These are phyloP conservation scores for Pythium volutum DNA, from an alignment of 352 stramenopile genomes.

Conservation along the genomic window DNA sequence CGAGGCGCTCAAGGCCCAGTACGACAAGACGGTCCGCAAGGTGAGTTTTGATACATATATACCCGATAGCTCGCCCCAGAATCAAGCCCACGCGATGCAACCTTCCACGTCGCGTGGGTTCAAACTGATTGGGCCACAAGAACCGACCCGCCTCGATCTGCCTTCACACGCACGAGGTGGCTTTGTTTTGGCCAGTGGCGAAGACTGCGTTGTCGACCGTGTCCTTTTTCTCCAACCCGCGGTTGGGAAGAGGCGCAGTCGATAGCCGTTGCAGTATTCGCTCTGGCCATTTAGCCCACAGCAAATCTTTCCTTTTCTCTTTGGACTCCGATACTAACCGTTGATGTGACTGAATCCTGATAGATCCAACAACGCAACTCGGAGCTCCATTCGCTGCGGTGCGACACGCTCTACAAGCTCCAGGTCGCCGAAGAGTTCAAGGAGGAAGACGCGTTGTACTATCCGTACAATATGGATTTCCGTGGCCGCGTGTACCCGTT, in stretches of 20 bases:
- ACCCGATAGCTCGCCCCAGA: slow-evolving; percentile 49
- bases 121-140: slow-evolving; percentile 80
- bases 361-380: slow-evolving; percentile 79
- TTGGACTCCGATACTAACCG: not conserved
- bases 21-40: slow-evolving; percentile 71
- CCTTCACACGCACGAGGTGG: slow-evolving; percentile 24
- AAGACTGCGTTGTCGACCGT: slow-evolving; percentile 4
- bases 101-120: slow-evolving; percentile 64
- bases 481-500: slow-evolving; percentile 98
- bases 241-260: slow-evolving; percentile 4
- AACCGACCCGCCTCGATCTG: slow-evolving; percentile 1
- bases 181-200: not conserved
- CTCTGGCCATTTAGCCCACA: slow-evolving; percentile 10
- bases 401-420: slow-evolving; percentile 95
- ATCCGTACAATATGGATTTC: slow-evolving; percentile 99
- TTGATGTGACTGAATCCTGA: slow-evolving; percentile 7
- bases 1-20: slow-evolving; percentile 48
- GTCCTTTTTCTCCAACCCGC: slow-evolving; percentile 30
- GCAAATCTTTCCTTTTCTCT: not conserved
- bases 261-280: not conserved
- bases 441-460: slow-evolving; percentile 97
- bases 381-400: slow-evolving; percentile 94
- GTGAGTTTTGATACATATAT: slow-evolving; percentile 35
- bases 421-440: slow-evolving; percentile 95
- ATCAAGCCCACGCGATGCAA: slow-evolving; percentile 74